A percentile compares a stretch with the other conserved stretches of the same genome.
phyloP scores from a whole-genome alignment of 352 stramenopile species.

The Peronospora farinosa region DNA sequence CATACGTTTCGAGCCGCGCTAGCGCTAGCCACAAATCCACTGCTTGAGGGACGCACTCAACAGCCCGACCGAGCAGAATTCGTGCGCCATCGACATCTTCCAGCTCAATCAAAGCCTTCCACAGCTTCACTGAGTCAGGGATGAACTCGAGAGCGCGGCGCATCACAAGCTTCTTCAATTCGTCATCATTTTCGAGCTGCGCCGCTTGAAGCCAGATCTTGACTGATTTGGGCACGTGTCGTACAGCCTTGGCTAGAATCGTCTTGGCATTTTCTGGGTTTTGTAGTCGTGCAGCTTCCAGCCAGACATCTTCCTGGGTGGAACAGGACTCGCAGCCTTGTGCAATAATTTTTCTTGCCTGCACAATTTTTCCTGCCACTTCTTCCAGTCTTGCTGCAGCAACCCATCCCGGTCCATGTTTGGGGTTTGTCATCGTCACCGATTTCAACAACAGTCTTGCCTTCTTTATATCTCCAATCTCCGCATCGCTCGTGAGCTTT shows the following conservation, averaged over 20 bases:
- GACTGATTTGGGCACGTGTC: slow-evolving; percentile 89
- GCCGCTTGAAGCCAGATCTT: slow-evolving; percentile 95
- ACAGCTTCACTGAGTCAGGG: slow-evolving; percentile 95
- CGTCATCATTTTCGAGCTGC: slow-evolving; percentile 89
- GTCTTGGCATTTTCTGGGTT: slow-evolving; percentile 94
- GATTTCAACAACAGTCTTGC: slow-evolving; percentile 93
- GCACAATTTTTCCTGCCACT: slow-evolving; percentile 91
- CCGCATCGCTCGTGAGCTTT: slow-evolving; percentile 89
- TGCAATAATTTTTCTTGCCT: slow-evolving; percentile 96
- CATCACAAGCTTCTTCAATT: slow-evolving; percentile 88
- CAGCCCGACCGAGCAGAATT: slow-evolving; percentile 93
- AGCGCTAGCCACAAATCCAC: slow-evolving; percentile 98
- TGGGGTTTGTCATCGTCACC: slow-evolving; percentile 97
- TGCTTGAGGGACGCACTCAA: slow-evolving; percentile 96
- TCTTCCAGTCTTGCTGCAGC: slow-evolving; percentile 96
- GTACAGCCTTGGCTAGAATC: slow-evolving; percentile 93
- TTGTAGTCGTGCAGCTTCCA: slow-evolving; percentile 95
- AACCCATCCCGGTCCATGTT: slow-evolving; percentile 98
- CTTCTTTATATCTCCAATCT: slow-evolving; percentile 99
- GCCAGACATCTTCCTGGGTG: slow-evolving; percentile 96
- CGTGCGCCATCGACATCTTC: slow-evolving; percentile 95
- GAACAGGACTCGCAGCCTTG: slow-evolving; percentile 95
- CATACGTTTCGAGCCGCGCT: slow-evolving; percentile 96
- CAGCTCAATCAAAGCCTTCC: slow-evolving; percentile 97
- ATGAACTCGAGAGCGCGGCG: slow-evolving; percentile 92